Evolutionary conservation across 306 rosid species (phyloP), one percentile per base, ranked within the genome.

Genomic region (Potentilla sterilis): DNA sequence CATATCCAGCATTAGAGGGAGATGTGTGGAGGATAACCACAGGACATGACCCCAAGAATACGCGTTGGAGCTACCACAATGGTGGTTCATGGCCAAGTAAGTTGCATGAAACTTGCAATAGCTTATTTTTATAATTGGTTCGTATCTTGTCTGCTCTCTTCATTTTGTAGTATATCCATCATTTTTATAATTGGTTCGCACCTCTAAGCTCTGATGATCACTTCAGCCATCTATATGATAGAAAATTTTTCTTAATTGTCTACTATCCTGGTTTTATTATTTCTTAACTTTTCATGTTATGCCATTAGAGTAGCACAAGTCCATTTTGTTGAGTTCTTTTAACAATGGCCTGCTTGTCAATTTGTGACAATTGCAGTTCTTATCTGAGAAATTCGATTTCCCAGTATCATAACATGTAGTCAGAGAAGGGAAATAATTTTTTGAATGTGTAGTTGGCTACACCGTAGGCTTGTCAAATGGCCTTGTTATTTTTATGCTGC

Each of bases 61-160:
- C 83, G 3, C 44, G 83, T n/a, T 80, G 79, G 80, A 75, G 80
- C 43, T 80, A 80, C 43, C 83, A 69, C 32, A 80, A 80, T 28
- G 83, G 80, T 6, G 83, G 83, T 15, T 80, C 80, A 22, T 80
- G 80, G 83, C 83, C 83, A 74, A 72, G 83, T 79, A 55, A 72
- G 70, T 65, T 19, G 34, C 16, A 69, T 44, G 2, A 28, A 18
- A 9, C 24, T 65, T 2, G 5, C 18, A 28, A 35, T 24, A 1
- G 51, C 2, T 7, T 19, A 15, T 1, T 28, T 28, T 28, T 28
- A 28, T 28, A 28, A 48, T 69, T 47, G 37, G 73, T 11, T 48
- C 9, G 18, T 70, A 8, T 69, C 15, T 28, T 28, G 35, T 47
- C 73, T 24, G 34, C 10, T 38, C 49, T 41, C 44, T 66, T 38